Percentiles rank a stretch among this genome's conserved stretches.
Conservation (phyloP, 2,329 filamentous ascomycete genomes). For the Colletotrichum theobromicola region DNA sequence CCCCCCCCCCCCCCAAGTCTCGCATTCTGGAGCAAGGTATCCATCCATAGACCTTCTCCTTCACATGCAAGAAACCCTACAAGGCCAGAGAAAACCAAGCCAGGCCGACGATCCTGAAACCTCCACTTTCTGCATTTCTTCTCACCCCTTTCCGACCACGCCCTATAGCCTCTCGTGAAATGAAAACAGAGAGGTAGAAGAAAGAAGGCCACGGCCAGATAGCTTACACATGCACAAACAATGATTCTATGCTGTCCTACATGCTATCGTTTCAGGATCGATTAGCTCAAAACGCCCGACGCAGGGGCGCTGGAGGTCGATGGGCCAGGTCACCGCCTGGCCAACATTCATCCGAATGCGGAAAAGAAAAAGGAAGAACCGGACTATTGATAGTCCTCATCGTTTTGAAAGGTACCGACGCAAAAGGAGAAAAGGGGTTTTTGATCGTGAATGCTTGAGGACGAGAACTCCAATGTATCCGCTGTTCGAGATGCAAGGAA, state of each 20-base stretch:
- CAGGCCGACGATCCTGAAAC: constrained; percentile 17
- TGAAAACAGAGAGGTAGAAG: not conserved
- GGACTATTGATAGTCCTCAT: not conserved
- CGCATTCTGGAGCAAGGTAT: not conserved
- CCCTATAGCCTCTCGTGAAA: not conserved
- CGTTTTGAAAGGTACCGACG: not conserved
- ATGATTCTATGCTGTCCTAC: constrained; percentile 7
- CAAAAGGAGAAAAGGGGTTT: not conserved
- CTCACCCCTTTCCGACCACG: not conserved
- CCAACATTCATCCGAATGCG: not conserved
- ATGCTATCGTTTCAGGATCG: constrained; percentile 7
- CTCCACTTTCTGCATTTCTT: not conserved
- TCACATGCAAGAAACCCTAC: constrained; percentile 4
- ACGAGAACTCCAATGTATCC: constrained; percentile 5
- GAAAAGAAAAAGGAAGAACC: not conserved
- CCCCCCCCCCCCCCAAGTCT: not conserved
- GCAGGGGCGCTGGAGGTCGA: not conserved
- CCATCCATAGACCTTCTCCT: not conserved
- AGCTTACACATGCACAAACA: constrained; percentile 13
- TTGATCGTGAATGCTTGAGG: not conserved
- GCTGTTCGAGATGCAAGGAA: constrained; percentile 10
- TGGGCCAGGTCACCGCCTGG: not conserved
- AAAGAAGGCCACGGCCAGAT: not conserved
- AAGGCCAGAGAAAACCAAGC: not conserved
- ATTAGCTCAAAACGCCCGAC: not conserved